Evolutionary conservation across 306 rosid genomes (phyloP), one percentile per base, ranked within the genome.

Genomic region (Vigna hirtella): DNA sequence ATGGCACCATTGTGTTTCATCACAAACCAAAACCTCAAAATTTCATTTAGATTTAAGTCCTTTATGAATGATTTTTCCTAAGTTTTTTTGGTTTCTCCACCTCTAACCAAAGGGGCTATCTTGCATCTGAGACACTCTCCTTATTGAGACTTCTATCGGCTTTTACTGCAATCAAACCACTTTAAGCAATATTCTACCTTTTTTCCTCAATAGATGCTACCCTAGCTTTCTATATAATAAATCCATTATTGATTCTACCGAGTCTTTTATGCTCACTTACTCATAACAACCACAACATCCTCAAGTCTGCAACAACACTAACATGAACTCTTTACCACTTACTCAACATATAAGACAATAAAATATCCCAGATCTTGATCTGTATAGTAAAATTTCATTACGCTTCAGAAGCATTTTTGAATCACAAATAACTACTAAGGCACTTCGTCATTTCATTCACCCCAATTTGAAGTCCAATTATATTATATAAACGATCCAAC

Each of bases 361-460:
- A 10, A 59, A 14, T 59, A 28, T 28, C 40, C 2, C 1, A 14
- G 18, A 3, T 59, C 26, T 28, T 59, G 22, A 12, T 42, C 10
- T 2, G 47, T 42, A 17, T 17, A 26, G 43, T 30, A 61, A 61
- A 61, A 28, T 62, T 61, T 30, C 67, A 30, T 16, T 62, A 62
- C n/a, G 68, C 68, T 62, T 32, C 5, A 62, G 47, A 62, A 62
- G 26, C 24, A 62, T 12, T 32, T 62, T 62, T 62, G 47, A 16
- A 32, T 34, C 47, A 62, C 68, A 62, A 16, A 62, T 7, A 34
- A 62, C 47, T 26, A 26, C 28, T 26, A 26, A 62, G 67, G 16
- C 68, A 15, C 3, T 16, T 62, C 0, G n/a, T 32, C 68, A 62
- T 62, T 16, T 62, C 68, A 62, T 32, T 30, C 68, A 62, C 18